Evolutionary conservation across 1,284 basidiomycete species (phyloP).

Genomic region (Fomitopsis schrenkii): DNA sequence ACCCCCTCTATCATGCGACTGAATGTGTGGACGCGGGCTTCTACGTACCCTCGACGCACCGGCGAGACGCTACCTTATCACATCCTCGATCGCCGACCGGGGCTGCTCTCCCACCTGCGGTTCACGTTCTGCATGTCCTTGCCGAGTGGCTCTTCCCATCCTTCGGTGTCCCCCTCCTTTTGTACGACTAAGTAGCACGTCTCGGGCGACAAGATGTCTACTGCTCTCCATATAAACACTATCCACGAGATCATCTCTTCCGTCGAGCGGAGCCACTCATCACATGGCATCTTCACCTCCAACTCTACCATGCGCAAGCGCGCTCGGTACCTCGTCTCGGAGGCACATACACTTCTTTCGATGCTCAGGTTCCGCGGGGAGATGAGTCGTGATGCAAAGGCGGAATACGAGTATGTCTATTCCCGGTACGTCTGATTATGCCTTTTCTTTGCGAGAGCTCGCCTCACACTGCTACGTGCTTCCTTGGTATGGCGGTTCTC

Average conservation of each 20-base stretch:
- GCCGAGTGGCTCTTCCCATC: neutral
- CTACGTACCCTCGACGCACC: neutral
- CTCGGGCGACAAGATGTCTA: neutral
- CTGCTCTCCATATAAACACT: neutral
- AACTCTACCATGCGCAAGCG: neutral
- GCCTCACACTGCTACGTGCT: too few relatives aligned
- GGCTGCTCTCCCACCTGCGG: neutral
- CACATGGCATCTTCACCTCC: neutral
- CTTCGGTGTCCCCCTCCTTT: neutral
- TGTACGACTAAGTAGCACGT: neutral
- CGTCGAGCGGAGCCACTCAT: neutral
- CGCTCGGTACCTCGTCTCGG: neutral
- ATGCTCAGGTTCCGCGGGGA: neutral
- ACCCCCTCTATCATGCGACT: neutral
- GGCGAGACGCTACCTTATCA: neutral
- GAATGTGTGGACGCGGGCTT: neutral
- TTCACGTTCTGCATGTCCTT: neutral
- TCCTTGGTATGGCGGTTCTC: neutral
- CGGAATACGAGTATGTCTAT: neutral
- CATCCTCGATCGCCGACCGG: neutral
- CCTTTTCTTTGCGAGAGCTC: neutral
- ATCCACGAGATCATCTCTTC: conserved; percentile 1
- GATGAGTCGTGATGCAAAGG: neutral
- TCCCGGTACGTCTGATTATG: neutral
- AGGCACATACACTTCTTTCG: neutral